These are phyloP conservation scores for Dovyalis caffra DNA, from an alignment of 345 rosid species.

Conservation along the genomic window DNA sequence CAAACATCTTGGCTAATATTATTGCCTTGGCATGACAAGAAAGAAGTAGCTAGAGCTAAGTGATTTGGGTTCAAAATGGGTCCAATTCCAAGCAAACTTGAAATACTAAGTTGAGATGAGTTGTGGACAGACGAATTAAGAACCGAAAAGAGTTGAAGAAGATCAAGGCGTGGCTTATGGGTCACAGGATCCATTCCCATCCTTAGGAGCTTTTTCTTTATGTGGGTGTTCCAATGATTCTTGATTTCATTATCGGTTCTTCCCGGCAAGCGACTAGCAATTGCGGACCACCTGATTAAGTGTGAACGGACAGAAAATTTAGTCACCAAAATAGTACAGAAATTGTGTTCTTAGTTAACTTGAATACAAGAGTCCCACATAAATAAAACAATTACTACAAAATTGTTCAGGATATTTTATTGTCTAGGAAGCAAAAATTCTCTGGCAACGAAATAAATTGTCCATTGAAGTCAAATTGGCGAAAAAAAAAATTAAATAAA, in stretches of 20 bases:
- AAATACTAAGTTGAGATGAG: slow-evolving; percentile 32
- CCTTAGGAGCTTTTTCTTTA: slow-evolving; percentile 61
- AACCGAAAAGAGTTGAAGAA: slow-evolving; percentile 28
- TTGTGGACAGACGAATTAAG: slow-evolving; percentile 21
- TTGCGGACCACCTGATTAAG: slow-evolving; percentile 73
- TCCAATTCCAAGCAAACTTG: slow-evolving; percentile 35
- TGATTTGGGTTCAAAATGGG: slow-evolving; percentile 25
- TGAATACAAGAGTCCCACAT: background rate
- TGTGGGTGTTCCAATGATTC: slow-evolving; percentile 88
- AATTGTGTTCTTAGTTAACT: background rate
- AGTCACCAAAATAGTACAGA: background rate
- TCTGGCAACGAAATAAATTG: background rate
- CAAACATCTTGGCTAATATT: slow-evolving; percentile 6
- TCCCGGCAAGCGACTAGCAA: slow-evolving; percentile 80
- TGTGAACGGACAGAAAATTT: background rate
- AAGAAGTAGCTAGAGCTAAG: slow-evolving; percentile 23
- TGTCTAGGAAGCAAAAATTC: background rate
- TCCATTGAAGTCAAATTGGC: background rate
- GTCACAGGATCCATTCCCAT: slow-evolving; percentile 92
- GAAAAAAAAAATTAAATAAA: background rate
- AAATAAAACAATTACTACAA: background rate
- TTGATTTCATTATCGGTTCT: slow-evolving; percentile 90
- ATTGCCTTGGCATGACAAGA: slow-evolving; percentile 24
- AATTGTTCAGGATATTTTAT: background rate
- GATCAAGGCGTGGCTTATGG: slow-evolving; percentile 65